Evolutionary conservation across 2,329 filamentous ascomycete genomes (phyloP), one percentile per base, ranked within the genome.

Genomic region (Drechslera avenae): DNA sequence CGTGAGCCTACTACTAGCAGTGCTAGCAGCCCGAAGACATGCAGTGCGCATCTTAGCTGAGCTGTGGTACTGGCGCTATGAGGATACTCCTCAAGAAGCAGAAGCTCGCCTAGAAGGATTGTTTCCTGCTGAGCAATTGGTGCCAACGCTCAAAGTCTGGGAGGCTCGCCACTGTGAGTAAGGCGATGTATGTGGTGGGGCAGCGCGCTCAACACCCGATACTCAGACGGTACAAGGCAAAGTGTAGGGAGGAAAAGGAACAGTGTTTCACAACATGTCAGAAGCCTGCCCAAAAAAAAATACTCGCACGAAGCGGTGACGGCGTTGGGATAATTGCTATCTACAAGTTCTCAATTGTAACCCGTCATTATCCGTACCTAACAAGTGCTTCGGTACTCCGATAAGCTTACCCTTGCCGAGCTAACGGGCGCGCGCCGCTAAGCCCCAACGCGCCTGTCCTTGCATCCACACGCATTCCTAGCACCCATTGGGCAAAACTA

Each of bases 21-120:
- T 59, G 54, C 60, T 61, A 39, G 68, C 68, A 57, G 71, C 65
- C 49, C 67, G 58, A 46, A 73, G 60, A 53, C 64, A 67, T 43
- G 63, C 56, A 34, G 64, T 64, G 23, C 67, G 66, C 69, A 73
- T 73, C 40, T 32, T 64, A 54, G 52, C 44, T 43, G 49, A 40
- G 13, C 43, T 26, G 21, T 16, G 14, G 42, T 16, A 23, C 16
- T 37, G 36, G 14, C 40, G 43, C 40, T 40, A 31, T 19, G 43
- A 32, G 44, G 42, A 46, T 19, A n/a, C 26, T 32, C 40, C 28
- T 39, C 32, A 16, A 18, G 19, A 45, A 28, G 30, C 33, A 35
- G n/a, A 5, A 17, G 16, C 21, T 28, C 14, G 26, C n/a, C 9
- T 26, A 28, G 13, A 16, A 39, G 41, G 30, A 19, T 13, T 23